Evolutionary conservation across 129 eudicot genomes (phyloP), one percentile per base, ranked within the genome.

Genomic region (Flaveria ramosissima): DNA sequence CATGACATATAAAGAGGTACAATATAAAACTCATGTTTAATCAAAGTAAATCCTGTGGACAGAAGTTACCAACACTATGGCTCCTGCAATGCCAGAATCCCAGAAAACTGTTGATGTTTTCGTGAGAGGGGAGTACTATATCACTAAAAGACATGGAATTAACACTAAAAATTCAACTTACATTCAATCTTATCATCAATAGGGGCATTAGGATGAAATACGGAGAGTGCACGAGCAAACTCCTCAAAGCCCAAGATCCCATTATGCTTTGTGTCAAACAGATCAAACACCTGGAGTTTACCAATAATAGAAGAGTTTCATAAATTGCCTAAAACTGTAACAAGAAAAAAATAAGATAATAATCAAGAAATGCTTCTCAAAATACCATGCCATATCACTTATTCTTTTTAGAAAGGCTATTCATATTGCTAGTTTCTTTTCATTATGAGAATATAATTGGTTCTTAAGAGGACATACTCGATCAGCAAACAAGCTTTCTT

Each of bases 131-230:
- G 55, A 45, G 56, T 20, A 24, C 55, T 20, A 12, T 10, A 43
- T 19, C 21, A 45, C 55, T 46, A 69, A 50, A 24, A 39, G 17
- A 16, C 32, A 43, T 16, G 24, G 32, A 20, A 78, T 69, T 27
- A 57, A 47, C 41, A 30, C 51, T 41, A 70, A 30, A 41, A 78
- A 70, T 64, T 36, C 15, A 59, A 69, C 92, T 62, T 82, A 90
- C 98, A 93, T 72, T 90, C 98, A 77, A 93, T 90, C 86, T 93
- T 93, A 82, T 88, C 93, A 71, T 90, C 97, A 60, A 90, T 87
- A 3, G 95, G 98, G 53, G 98, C 97, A 87, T 93, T 87, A 65
- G 98, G 98, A 79, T 90, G 96, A 78, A 93, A 93, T 55, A 93
- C 98, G 45, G 98, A 93, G 39, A 93, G 96, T 17, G 96, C 95